Evolutionary conservation across 768 basidiomycete genomes (phyloP).

Genomic region (Exidia glandulosa): DNA sequence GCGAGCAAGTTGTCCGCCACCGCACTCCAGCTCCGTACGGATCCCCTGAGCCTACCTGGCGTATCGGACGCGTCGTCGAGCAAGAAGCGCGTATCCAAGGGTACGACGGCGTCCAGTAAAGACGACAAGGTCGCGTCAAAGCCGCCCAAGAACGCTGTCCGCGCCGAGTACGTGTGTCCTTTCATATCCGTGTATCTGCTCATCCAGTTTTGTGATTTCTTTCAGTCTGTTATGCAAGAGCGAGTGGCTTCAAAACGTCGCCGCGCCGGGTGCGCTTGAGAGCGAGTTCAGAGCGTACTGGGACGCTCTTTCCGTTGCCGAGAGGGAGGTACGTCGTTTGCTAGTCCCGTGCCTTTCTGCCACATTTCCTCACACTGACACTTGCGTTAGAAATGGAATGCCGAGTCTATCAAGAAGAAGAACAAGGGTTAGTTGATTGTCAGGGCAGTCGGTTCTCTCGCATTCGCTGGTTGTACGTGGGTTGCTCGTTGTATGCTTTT

Average conservation of each 20-base stretch:
- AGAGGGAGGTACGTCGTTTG: background rate
- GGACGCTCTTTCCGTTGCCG: background rate
- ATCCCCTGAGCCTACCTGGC: too few relatives aligned
- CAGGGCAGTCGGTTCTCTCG: background rate
- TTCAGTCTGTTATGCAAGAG: background rate
- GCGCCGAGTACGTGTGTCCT: background rate
- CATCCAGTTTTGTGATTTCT: background rate
- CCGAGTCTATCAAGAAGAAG: background rate
- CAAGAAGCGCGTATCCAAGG: too few relatives aligned
- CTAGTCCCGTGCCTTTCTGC: too few relatives aligned
- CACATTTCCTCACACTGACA: background rate
- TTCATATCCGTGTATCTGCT: background rate
- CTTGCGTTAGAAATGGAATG: background rate
- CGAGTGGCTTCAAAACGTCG: background rate
- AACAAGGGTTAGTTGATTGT: background rate
- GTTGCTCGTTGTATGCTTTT: background rate
- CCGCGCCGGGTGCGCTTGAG: background rate
- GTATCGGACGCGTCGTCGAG: too few relatives aligned
- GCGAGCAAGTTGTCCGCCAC: too few relatives aligned
- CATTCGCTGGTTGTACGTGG: background rate
- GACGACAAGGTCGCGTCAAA: too few relatives aligned
- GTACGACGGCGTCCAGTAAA: too few relatives aligned
- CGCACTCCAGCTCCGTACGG: too few relatives aligned
- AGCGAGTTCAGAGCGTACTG: background rate
- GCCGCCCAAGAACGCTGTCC: background rate